Evolutionary conservation across 805 yeast species (phyloP).

Genomic region (Pichia thaimueangensis): DNA sequence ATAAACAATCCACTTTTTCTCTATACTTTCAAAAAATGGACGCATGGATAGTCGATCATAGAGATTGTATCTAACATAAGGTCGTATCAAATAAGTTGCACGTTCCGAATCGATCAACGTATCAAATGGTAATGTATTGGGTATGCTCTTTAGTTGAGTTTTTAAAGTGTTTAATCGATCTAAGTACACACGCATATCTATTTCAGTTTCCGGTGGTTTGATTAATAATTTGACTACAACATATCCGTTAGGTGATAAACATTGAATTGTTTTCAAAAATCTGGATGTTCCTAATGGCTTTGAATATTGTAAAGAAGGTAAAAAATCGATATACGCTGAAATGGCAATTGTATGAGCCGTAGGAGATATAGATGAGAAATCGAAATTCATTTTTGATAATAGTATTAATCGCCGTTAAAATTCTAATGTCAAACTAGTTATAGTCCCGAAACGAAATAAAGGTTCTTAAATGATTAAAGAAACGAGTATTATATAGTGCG

Average conservation of each 20-base stretch:
- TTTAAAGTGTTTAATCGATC: constrained; percentile 31
- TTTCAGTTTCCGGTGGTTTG: constrained; percentile 45
- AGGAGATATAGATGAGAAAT: constrained; percentile 79
- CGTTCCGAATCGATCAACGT: constrained; percentile 80
- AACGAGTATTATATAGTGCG: too few species aligned
- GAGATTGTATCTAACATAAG: constrained; percentile 68
- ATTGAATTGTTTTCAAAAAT: constrained; percentile 80
- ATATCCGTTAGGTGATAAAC: constrained; percentile 65
- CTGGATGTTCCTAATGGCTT: constrained; percentile 74
- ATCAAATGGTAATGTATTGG: constrained; percentile 65
- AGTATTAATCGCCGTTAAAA: background rate
- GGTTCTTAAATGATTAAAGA: too few species aligned
- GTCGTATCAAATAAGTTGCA: constrained; percentile 87
- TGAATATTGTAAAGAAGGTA: constrained; percentile 68
- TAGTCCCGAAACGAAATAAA: too few species aligned
- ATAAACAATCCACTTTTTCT: constrained; percentile 77
- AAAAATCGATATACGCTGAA: constrained; percentile 80
- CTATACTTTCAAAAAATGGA: constrained; percentile 77
- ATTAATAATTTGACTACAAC: constrained; percentile 77
- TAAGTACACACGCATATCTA: constrained; percentile 31
- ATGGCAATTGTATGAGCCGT: constrained; percentile 88
- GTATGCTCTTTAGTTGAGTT: constrained; percentile 38
- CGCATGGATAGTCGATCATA: constrained; percentile 82
- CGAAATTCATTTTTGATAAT: constrained; percentile 46
- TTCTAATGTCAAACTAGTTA: too few species aligned